These are phyloP conservation scores for Trichaptum fuscoviolaceum DNA, from an alignment of 768 basidiomycete genomes.

Conservation along the genomic window DNA sequence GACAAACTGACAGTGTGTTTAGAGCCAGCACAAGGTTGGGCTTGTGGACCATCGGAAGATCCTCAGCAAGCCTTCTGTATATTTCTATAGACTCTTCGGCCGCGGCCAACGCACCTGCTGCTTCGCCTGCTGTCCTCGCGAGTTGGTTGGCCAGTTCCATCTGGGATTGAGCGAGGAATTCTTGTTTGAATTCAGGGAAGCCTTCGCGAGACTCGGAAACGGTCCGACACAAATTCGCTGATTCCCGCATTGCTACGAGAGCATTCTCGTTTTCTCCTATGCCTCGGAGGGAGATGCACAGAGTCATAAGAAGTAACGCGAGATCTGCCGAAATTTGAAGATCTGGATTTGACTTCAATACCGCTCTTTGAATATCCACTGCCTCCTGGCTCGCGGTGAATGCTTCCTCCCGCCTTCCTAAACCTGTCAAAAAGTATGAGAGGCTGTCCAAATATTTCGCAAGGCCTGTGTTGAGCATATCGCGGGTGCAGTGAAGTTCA, in stretches of 20 bases:
- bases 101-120: neutral
- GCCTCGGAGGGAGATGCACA: too few relatives aligned
- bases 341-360: neutral
- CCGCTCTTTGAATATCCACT: neutral
- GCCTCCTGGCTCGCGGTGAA: conserved; percentile 6
- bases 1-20: conserved; percentile 6
- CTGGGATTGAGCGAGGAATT: too few relatives aligned
- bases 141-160: neutral
- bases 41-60: conserved; percentile 1
- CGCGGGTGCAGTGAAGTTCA: too few relatives aligned
- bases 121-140: neutral
- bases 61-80: neutral
- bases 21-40: conserved; percentile 5
- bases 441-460: too few relatives aligned
- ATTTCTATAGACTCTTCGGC: neutral
- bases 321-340: neutral
- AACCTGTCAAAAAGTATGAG: conserved; percentile 1
- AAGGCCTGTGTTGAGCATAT: too few relatives aligned
- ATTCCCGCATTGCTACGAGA: too few relatives aligned
- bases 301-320: neutral
- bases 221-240: too few relatives aligned
- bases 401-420: conserved; percentile 9
- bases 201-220: too few relatives aligned
- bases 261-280: too few relatives aligned
- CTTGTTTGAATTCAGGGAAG: too few relatives aligned